Conservation (phyloP, 2,329 filamentous ascomycete species). For the Arthrobotrys sphaeroides region DNA sequence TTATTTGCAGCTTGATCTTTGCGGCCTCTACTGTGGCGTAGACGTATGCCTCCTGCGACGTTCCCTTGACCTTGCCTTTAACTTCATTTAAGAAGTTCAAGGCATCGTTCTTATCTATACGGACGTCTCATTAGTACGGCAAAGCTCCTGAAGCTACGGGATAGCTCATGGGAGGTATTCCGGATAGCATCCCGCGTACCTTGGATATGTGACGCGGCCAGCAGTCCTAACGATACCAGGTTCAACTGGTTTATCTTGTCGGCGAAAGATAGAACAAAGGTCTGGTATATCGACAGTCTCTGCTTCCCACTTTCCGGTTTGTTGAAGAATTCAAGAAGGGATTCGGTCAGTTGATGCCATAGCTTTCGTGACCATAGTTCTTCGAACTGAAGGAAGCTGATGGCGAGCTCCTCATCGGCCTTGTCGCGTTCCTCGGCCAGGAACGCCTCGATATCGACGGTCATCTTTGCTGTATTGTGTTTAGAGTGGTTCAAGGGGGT, state of each 20-base stretch:
- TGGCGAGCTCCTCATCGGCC: slow-evolving; percentile 86
- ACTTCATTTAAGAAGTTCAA: slow-evolving; percentile 84
- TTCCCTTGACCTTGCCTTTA: slow-evolving; percentile 85
- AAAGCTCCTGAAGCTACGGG: not conserved
- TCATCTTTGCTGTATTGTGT: slow-evolving; percentile 68
- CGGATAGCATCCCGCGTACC: slow-evolving; percentile 64
- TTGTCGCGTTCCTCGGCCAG: slow-evolving; percentile 87
- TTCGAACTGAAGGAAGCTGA: slow-evolving; percentile 89
- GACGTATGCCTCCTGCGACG: slow-evolving; percentile 93
- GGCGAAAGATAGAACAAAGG: slow-evolving; percentile 93
- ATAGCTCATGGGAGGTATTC: not conserved
- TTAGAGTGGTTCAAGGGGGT: not conserved
- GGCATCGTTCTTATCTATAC: slow-evolving; percentile 82
- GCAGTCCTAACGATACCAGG: slow-evolving; percentile 88
- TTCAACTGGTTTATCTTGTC: slow-evolving; percentile 99
- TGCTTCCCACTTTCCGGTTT: slow-evolving; percentile 81
- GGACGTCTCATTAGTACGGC: slow-evolving; percentile 37
- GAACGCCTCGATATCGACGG: slow-evolving; percentile 89
- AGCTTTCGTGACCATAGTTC: slow-evolving; percentile 98
- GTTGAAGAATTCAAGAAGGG: slow-evolving; percentile 87
- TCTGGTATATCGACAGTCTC: slow-evolving; percentile 89
- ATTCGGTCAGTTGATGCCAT: slow-evolving; percentile 97
- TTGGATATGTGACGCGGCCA: slow-evolving; percentile 83
- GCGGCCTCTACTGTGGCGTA: slow-evolving; percentile 92
- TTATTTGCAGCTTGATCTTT: slow-evolving; percentile 81